These are phyloP conservation scores for Petunia secreta DNA, from an alignment of 257 asterid genomes.

Conservation along the genomic window DNA sequence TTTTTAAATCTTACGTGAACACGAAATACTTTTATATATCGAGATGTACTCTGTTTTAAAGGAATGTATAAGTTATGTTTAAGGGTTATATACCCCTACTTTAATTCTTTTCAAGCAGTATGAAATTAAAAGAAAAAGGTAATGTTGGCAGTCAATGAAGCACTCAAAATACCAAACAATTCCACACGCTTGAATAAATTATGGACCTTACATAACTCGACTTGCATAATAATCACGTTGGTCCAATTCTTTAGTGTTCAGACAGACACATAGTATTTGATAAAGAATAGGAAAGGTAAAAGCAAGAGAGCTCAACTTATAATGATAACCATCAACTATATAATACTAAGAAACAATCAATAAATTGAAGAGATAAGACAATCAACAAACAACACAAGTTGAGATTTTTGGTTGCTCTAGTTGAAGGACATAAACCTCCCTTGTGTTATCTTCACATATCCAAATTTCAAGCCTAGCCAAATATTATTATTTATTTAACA, in stretches of 20 bases:
- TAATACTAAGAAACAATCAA: not conserved
- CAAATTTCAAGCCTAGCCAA: slow-evolving; percentile 27
- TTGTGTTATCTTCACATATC: slow-evolving; percentile 42
- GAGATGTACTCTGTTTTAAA: no score
- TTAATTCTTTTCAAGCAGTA: not conserved
- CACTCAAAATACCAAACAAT: not conserved
- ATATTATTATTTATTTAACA: not conserved
- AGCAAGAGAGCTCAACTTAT: not conserved
- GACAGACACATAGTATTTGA: not conserved
- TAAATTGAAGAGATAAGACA: slow-evolving; percentile 8
- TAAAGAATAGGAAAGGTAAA: not conserved
- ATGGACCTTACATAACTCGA: not conserved
- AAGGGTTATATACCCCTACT: no score
- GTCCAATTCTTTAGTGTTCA: not conserved
- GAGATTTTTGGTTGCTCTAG: slow-evolving; percentile 31
- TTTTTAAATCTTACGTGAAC: no score
- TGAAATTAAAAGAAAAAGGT: not conserved
- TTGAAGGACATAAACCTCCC: slow-evolving; percentile 40
- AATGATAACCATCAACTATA: not conserved
- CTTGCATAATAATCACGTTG: slow-evolving; percentile 16
- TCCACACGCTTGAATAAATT: not conserved
- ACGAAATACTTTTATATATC: no score
- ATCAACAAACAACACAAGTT: slow-evolving; percentile 34
- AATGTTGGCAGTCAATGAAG: not conserved
- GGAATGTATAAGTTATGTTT: no score